Evolutionary conservation across 208 protist species (phyloP), one percentile per base, ranked within the genome.

Genomic region (Borovskyia barvae): DNA sequence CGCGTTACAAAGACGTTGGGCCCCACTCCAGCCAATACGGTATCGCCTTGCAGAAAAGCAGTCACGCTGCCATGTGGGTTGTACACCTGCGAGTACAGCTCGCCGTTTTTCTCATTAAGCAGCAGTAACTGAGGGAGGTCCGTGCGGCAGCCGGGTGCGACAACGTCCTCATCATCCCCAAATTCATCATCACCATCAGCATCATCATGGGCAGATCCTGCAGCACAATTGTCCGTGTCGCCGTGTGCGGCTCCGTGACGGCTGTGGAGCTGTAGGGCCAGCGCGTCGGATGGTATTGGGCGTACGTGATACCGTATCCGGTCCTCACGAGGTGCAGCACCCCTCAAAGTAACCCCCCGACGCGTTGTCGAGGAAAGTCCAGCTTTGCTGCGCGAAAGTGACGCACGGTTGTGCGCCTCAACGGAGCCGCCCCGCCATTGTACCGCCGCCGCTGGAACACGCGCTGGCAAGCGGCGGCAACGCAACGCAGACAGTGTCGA

Each of bases 1-100:
- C 40, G 52, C 14, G 41, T 52, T 7, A 63, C 24, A 25, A 82
- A 85, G n/a, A 80, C 53, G 59, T 87, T 87, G 19, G 81, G 81
- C 17, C 85, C 85, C 2, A 68, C 65, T 20, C 61, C 71, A 24
- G 62, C 75, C 3, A 92, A 32, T 8, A 72, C 50, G 20, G 49
- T 43, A 32, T 61, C 41, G 12, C 67, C 72, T 49, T 51, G 66
- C 39, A 74, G 33, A 20, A 77, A 69, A 9, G 71, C 71, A 17
- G 72, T 57, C 6, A 45, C 64, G 39, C 62, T 72, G 12, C 71
- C 76, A 22, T 43, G 36, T 0, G 66, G 72, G 33, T 67, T 77
- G 63, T 82, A 86, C 14, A 85, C 78, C 63, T 88, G 85, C 28
- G 66, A 43, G 65, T 92, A 85, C 28, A 92, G 53, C 49, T 87